Evolutionary conservation across 2,329 filamentous ascomycete genomes (phyloP), one percentile per base, ranked within the genome.

Genomic region (Aspergillus uvarum): DNA sequence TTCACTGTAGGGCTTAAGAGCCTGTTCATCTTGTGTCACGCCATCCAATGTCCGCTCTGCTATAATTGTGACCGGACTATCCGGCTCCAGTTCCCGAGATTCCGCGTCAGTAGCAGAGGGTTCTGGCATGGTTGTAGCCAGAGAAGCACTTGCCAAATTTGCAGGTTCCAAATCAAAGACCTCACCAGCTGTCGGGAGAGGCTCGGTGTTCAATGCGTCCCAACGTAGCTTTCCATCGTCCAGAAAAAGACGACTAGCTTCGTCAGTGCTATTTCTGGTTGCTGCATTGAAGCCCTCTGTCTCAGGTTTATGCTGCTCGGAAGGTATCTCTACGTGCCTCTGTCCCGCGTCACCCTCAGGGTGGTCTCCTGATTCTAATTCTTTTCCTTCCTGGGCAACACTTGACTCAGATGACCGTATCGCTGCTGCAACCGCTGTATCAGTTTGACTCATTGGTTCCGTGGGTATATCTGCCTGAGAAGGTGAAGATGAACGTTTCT

Each of bases 341-440:
- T 48, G 16, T 22, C 21, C 22, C n/a, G 44, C 19, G 26, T 59
- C 56, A 19, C 16, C 19, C 26, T 48, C 48, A 29, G 11, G n/a
- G 12, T 38, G 35, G 47, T 49, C 49, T 16, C 29, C 29, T 5
- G 14, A 31, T 31, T 32, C 35, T 8, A 4, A 5, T 21, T 21
- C 11, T 5, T 10, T 52, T 11, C n/a, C 29, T 35, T 54, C 47
- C 19, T 58, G 67, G 14, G 44, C 6, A 4, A 24, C 26, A 8
- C 63, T 64, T 16, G 47, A n/a, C 29, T 38, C 53, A 12, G 44
- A 31, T 35, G 38, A n/a, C 51, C 64, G 6, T 5, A 29, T 35
- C 11, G 62, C 58, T 6, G 63, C 61, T 7, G 60, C 59, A 50
- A 70, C 62, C 24, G 64, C 67, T 5, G 64, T 64, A 38, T 65